A percentile compares a stretch with the other conserved stretches of the same genome.
These are phyloP conservation scores for Seiridium cupressi DNA, from an alignment of 2,329 filamentous ascomycete species.

Conservation along the genomic window DNA sequence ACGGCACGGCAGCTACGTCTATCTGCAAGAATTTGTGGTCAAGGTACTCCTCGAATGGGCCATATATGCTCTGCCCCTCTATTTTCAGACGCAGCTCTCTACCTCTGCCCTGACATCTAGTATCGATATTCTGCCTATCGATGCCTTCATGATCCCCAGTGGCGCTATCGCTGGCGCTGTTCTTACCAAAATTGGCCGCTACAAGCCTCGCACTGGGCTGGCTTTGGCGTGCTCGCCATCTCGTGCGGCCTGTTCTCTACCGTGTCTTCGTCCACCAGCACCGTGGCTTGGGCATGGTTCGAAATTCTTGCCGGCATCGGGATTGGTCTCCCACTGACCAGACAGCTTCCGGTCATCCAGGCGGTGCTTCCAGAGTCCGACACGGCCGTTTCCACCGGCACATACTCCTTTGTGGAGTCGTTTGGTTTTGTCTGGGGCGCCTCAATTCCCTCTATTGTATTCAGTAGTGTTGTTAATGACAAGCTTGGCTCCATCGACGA, in stretches of 20 bases:
- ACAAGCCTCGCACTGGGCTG: not conserved
- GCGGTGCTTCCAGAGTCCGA: not conserved
- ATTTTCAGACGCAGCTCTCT: slow-evolving; percentile 39
- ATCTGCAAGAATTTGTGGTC: no score
- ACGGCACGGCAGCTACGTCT: slow-evolving; percentile 8
- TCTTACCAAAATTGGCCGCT: not conserved
- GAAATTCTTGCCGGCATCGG: not conserved
- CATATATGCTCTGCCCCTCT: slow-evolving; percentile 41
- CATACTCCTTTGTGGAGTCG: not conserved
- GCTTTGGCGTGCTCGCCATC: not conserved
- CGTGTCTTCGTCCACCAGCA: not conserved
- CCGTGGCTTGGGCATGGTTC: not conserved
- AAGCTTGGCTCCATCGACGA: not conserved
- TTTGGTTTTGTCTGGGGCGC: not conserved
- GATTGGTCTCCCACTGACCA: slow-evolving; percentile 6
- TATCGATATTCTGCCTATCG: slow-evolving; percentile 21
- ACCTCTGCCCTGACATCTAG: slow-evolving; percentile 26
- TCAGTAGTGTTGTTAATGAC: not conserved
- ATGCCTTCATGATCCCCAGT: not conserved
- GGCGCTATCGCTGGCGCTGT: not conserved
- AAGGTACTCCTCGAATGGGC: slow-evolving; percentile 19
- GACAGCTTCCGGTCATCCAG: not conserved
- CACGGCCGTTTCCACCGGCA: not conserved
- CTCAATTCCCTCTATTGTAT: not conserved
- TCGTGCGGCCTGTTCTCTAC: not conserved